Base-by-base conservation (phyloP, 2,329 filamentous ascomycete species). In the Septoria petroselini region DNA sequence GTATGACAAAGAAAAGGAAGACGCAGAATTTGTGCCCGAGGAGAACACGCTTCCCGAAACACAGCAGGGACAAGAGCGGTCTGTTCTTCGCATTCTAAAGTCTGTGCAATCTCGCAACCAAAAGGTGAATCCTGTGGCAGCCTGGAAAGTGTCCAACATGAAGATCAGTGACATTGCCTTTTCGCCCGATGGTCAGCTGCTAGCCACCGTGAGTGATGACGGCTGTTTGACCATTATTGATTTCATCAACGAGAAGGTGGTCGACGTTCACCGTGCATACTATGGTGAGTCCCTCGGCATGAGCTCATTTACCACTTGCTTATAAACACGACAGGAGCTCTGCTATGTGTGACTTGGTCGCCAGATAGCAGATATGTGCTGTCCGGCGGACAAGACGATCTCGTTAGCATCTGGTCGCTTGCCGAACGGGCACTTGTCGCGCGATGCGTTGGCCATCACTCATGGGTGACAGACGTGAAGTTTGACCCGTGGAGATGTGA, bases 401-500 rank as follows among this genome's bases (percentile, higher is more conserved):
- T 97, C 7, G 86, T 98, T 9, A 94, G 90, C 0, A 96, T 98
- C 60, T 98, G 93, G 93, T 93, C 85, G 12, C 77, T 95, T 30
- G 79, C 83, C 33, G 93, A 97, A 63, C 83, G 82, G 38, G 81
- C 84, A 45, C 83, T 98, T 41, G 85, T 98, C 41, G 93, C 91
- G 14, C 82, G 93, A 55, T 97, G 93, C 67, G 89, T 94, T 64
- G 93, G 93, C 2, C 93, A 98, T 70, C 86, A 94, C 57, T 95
- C 90, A 3, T 98, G 90, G 90, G 91, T 98, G 0, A 90, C 89
- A 3, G 83, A 85, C 12, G 88, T 98, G 31, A 88, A 89, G 3
- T 98, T 97, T 67, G 93, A 98, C 67, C 90, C 90, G 0, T 98
- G 93, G 93, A 81, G 91, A 56, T 98, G 93, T 65, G 93, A 98